These are phyloP conservation scores for Dryas alaskensis DNA, from an alignment of 306 rosid genomes.

Conservation along the genomic window DNA sequence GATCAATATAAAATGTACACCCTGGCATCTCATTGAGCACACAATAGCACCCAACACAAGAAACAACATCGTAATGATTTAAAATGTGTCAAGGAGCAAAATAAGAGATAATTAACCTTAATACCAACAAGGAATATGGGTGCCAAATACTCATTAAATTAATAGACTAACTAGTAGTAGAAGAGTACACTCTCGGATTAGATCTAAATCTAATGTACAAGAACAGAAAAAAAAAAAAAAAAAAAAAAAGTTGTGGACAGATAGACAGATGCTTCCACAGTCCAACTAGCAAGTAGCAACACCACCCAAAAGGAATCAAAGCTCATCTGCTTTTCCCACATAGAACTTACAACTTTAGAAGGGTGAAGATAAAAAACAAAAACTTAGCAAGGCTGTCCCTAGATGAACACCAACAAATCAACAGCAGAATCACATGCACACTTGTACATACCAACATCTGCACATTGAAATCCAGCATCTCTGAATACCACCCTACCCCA, in stretches of 20 bases:
- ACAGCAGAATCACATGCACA: conserved; percentile 42
- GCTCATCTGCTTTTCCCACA: conserved; percentile 30
- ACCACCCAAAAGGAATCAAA: conserved; percentile 37
- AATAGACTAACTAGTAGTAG: conserved; percentile 14
- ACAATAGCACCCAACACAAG: neutral
- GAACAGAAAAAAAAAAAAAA: neutral
- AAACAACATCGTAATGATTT: neutral
- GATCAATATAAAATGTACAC: neutral
- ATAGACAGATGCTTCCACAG: conserved; percentile 20
- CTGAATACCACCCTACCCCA: conserved; percentile 23
- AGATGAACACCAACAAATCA: conserved; percentile 46
- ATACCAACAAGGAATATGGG: neutral
- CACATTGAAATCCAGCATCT: conserved; percentile 33
- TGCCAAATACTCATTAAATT: conserved; percentile 19
- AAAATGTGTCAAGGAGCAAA: neutral
- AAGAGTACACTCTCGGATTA: conserved; percentile 15
- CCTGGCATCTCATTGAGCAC: too few species aligned
- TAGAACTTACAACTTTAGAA: conserved; percentile 17
- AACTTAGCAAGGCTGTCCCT: conserved; percentile 34
- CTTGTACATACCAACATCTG: conserved; percentile 8
- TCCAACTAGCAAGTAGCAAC: conserved; percentile 23
- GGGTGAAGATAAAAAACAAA: conserved; percentile 28
- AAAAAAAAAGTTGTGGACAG: neutral
- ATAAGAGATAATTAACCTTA: neutral
- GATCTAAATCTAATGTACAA: conserved; percentile 32